Evolutionary conservation across 73 alveolate species (phyloP).

Genomic region (Blepharisma stoltei): DNA sequence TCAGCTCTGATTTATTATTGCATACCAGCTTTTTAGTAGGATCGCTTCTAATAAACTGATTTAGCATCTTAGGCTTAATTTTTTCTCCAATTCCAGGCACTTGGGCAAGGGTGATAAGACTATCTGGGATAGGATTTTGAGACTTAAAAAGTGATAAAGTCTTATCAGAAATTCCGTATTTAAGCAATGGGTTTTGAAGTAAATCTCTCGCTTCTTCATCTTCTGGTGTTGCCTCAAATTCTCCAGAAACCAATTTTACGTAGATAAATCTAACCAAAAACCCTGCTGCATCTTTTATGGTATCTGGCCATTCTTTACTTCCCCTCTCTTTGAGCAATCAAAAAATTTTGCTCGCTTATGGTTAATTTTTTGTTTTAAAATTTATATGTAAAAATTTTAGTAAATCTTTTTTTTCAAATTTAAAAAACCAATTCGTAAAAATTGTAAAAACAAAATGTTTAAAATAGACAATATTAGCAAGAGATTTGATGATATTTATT

Average conservation of each 20-base stretch:
- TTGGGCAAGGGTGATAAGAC: neutral
- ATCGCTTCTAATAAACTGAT: too few species aligned
- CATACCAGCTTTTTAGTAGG: neutral
- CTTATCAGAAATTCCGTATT: conserved; percentile 1
- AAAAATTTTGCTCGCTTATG: too few species aligned
- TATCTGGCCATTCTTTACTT: too few species aligned
- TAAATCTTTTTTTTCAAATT: too few species aligned
- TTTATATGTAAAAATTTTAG: too few species aligned
- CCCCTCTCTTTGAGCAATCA: too few species aligned
- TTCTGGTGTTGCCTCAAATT: neutral
- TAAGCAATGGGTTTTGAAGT: neutral
- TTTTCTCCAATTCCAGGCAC: neutral
- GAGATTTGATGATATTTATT: too few species aligned
- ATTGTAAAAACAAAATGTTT: too few species aligned
- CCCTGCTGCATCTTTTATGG: neutral
- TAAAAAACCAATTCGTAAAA: too few species aligned
- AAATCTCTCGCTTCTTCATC: neutral
- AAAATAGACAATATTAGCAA: too few species aligned
- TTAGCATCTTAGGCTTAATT: neutral
- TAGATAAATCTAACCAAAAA: neutral
- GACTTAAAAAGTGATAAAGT: neutral
- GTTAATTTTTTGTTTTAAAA: too few species aligned
- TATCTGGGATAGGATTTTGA: neutral
- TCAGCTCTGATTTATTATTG: neutral
- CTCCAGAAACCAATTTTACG: neutral